These are phyloP conservation scores for Backusella parvicylindrica DNA, from an alignment of 192 early-diverging fungal genomes.

Conservation along the genomic window DNA sequence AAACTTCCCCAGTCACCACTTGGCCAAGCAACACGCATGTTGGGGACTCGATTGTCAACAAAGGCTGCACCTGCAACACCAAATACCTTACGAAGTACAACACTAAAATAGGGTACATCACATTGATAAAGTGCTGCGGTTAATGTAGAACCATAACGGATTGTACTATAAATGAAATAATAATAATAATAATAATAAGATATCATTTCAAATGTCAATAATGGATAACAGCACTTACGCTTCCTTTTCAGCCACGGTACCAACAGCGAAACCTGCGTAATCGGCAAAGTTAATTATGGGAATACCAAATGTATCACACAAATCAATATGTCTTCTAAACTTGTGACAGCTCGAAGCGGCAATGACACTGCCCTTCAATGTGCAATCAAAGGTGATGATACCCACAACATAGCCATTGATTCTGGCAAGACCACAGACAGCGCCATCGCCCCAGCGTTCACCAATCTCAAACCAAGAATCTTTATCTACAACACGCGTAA, in stretches of 20 bases:
- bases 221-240: constrained; percentile 16
- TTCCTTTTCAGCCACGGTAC: constrained; percentile 34
- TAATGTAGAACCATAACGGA: constrained; percentile 32
- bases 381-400: constrained; percentile 30
- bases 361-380: constrained; percentile 23
- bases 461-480: constrained; percentile 39
- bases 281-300: constrained; percentile 37
- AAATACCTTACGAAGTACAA: constrained; percentile 36
- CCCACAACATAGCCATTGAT: constrained; percentile 32
- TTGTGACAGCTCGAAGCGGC: constrained; percentile 26
- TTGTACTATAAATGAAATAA: constrained; percentile 17
- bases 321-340: constrained; percentile 35
- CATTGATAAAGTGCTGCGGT: constrained; percentile 36
- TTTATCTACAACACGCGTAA: constrained; percentile 22
- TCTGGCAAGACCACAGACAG: constrained; percentile 28
- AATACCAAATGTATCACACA: constrained; percentile 34
- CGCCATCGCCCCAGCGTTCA: constrained; percentile 33
- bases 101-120: constrained; percentile 34
- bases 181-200: too few relatives aligned
- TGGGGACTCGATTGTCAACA: constrained; percentile 31
- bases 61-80: constrained; percentile 38
- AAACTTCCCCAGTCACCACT: constrained; percentile 37
- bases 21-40: constrained; percentile 35
- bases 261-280: constrained; percentile 36
- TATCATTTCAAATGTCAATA: too few relatives aligned